Evolutionary conservation across 306 rosid species (phyloP), one percentile per base, ranked within the genome.

Genomic region (Vigna unguiculata): DNA sequence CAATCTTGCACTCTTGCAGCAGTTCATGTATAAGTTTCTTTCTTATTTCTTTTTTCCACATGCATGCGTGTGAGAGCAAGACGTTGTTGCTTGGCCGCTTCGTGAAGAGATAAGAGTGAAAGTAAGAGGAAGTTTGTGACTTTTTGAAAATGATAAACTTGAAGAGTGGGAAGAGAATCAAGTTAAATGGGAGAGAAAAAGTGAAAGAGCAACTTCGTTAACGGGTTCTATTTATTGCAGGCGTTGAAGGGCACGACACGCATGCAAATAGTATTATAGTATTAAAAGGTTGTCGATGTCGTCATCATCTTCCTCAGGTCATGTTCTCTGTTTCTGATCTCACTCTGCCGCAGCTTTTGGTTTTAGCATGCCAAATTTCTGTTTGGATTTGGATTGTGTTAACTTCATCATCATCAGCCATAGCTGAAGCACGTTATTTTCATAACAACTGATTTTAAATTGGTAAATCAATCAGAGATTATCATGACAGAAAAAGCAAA

Each of bases 31-130:
- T 65, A 2, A 52, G 57, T 28, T n/a, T 40, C 34, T 17, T 38
- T 38, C 4, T 41, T 41, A 28, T 14, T 45, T 69, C 24, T 30
- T 15, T 34, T 43, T 49, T 12, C 10, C 51, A 15, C 24, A 14
- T 52, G 25, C 38, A 73, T 43, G 81, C 63, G 81, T 75, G 79
- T 5, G 32, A 66, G 73, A 22, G 40, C 4, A 32, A 64, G 49
- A 71, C 16, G 48, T 65, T 53, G 76, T 87, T 85, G 87, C 91
- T 83, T 88, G 65, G 71, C 70, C 73, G 85, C 28, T 79, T 79
- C 74, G 64, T 82, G 69, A 53, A 67, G 24, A 69, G 41, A 66
- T 20, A 74, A 74, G 13, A 46, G 41, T 3, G 25, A 59, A 74
- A 79, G 46, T 46, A 46, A 69, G 16, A 61, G 45, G 45, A 20